Percentiles rank a stretch among this genome's conserved stretches.
phyloP scores from a whole-genome alignment of 495 filamentous ascomycete species.

The Acidomyces sp. region DNA sequence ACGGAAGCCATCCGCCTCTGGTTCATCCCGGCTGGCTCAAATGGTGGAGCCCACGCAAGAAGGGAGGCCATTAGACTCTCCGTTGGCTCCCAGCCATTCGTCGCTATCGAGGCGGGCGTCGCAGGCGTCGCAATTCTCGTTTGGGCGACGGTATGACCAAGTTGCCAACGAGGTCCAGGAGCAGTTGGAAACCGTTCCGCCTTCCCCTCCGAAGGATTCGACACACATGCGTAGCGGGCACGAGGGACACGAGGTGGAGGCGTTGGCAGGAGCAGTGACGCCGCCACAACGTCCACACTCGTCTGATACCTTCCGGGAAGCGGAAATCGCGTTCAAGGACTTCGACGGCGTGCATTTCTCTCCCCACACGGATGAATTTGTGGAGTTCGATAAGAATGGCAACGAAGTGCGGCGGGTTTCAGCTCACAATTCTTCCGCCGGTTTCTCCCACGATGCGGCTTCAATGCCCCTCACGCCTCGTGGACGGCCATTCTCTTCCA shows the following conservation, averaged over 20 bases:
- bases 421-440: slow-evolving; percentile 10
- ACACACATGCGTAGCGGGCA: not conserved
- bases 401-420: slow-evolving; percentile 22
- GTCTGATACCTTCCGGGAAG: slow-evolving; percentile 55
- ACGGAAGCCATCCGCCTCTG: slow-evolving; percentile 8
- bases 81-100: slow-evolving; percentile 10
- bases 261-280: slow-evolving; percentile 1
- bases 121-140: slow-evolving; percentile 10
- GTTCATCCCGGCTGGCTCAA: slow-evolving; percentile 34
- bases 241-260: not conserved
- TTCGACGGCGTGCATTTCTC: slow-evolving; percentile 89
- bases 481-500: slow-evolving; percentile 39
- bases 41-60: slow-evolving; percentile 39
- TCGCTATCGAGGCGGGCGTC: not conserved
- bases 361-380: slow-evolving; percentile 27
- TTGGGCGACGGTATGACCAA: slow-evolving; percentile 16
- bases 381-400: slow-evolving; percentile 26
- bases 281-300: slow-evolving; percentile 38
- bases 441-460: slow-evolving; percentile 7
- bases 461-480: slow-evolving; percentile 28
- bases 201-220: slow-evolving; percentile 5
- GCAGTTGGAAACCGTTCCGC: slow-evolving; percentile 5
- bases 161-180: slow-evolving; percentile 13
- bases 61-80: slow-evolving; percentile 32
- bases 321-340: slow-evolving; percentile 58